These are phyloP conservation scores for Rhodotorula paludigena DNA, from an alignment of 768 basidiomycete genomes.

Conservation along the genomic window DNA sequence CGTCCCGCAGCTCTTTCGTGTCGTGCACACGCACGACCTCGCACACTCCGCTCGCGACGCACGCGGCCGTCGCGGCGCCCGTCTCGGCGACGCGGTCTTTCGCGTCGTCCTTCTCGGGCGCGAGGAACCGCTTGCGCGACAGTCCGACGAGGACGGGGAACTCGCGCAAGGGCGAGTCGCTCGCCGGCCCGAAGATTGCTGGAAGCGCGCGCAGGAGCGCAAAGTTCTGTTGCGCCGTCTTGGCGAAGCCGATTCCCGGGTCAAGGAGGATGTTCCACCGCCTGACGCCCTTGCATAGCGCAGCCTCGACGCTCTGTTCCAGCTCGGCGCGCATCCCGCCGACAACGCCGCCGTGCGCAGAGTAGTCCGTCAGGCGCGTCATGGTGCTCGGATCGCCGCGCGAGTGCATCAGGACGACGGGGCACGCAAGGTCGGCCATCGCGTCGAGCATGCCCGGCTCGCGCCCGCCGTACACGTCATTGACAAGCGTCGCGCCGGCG, in stretches of 20 bases:
- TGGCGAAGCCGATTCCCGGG: conserved; percentile 93
- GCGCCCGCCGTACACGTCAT: conserved; percentile 75
- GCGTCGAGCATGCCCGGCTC: conserved; percentile 48
- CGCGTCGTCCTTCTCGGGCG: conserved; percentile 56
- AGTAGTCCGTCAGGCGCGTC: conserved; percentile 56
- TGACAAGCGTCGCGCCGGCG: conserved; percentile 87
- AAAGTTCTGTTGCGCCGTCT: conserved; percentile 68
- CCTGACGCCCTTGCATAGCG: conserved; percentile 68
- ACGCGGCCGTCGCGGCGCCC: conserved; percentile 66
- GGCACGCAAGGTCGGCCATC: conserved; percentile 57
- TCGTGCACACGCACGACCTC: conserved; percentile 78
- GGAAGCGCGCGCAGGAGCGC: conserved; percentile 58
- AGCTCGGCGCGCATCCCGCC: conserved; percentile 68
- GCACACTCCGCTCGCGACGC: conserved; percentile 63
- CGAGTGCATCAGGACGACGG: conserved; percentile 90
- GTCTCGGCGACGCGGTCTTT: conserved; percentile 73
- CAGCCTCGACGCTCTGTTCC: conserved; percentile 60
- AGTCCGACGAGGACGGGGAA: conserved; percentile 65
- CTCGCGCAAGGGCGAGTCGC: conserved; percentile 36
- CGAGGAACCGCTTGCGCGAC: conserved; percentile 81
- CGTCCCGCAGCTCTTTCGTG: conserved; percentile 66
- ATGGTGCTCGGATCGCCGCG: conserved; percentile 75
- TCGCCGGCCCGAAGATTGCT: conserved; percentile 44
- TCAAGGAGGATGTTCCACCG: conserved; percentile 86
- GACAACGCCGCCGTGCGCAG: conserved; percentile 54